These are phyloP conservation scores for Shiraia bambusicola DNA, from an alignment of 2,329 filamentous ascomycete genomes.

Conservation along the genomic window DNA sequence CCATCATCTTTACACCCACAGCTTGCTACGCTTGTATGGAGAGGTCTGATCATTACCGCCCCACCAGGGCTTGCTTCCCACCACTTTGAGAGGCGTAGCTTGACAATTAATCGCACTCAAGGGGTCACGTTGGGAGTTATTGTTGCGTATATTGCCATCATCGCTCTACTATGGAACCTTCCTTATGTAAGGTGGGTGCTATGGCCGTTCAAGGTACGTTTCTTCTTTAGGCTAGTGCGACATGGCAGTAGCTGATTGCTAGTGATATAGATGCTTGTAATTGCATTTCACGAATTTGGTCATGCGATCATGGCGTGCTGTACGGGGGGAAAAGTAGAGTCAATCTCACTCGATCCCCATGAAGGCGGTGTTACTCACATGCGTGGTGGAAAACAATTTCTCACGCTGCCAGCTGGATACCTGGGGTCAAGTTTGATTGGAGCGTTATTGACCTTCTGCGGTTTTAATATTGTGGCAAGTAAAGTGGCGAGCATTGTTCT, in stretches of 20 bases:
- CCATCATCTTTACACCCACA: slow-evolving; percentile 11
- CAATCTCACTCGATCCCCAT: slow-evolving; percentile 71
- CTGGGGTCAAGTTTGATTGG: slow-evolving; percentile 76
- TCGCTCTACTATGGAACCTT: slow-evolving; percentile 77
- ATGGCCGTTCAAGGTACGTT: slow-evolving; percentile 75
- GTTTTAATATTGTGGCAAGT: slow-evolving; percentile 78
- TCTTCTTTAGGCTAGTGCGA: neutral
- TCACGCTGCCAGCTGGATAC: slow-evolving; percentile 77
- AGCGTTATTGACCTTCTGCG: slow-evolving; percentile 74
- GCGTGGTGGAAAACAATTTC: slow-evolving; percentile 67
- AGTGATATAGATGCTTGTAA: slow-evolving; percentile 57
- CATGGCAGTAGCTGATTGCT: neutral
- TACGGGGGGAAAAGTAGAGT: slow-evolving; percentile 73
- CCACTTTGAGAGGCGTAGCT: slow-evolving; percentile 53
- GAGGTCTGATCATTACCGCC: slow-evolving; percentile 29
- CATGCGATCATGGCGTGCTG: slow-evolving; percentile 72
- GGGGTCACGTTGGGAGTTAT: slow-evolving; percentile 71
- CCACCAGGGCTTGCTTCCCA: slow-evolving; percentile 32
- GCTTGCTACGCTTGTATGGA: slow-evolving; percentile 28
- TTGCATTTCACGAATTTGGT: slow-evolving; percentile 78
- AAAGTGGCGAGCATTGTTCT: slow-evolving; percentile 76
- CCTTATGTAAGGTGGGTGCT: slow-evolving; percentile 73
- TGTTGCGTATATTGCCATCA: slow-evolving; percentile 69
- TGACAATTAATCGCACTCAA: slow-evolving; percentile 68
- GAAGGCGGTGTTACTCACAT: slow-evolving; percentile 80